phyloP scores from a whole-genome alignment of 2,329 filamentous ascomycete genomes.

The Monosporascus sp. region DNA sequence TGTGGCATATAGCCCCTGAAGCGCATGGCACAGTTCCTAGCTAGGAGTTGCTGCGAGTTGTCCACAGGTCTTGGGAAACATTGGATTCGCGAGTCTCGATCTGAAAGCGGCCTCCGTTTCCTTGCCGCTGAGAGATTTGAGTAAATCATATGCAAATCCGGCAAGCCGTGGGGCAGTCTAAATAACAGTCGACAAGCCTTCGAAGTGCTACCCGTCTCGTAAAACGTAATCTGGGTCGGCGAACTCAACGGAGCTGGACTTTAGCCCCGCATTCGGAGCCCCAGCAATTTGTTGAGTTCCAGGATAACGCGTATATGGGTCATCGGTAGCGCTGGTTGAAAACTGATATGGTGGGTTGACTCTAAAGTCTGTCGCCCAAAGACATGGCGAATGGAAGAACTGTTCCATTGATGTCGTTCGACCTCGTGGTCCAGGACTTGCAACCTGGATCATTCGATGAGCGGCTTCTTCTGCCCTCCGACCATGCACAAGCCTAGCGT shows the following conservation, averaged over 20 bases:
- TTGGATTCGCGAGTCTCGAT: too few relatives aligned
- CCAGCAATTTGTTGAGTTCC: background rate
- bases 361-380: background rate
- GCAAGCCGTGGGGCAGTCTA: too few relatives aligned
- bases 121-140: too few relatives aligned
- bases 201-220: too few relatives aligned
- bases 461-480: conserved; percentile 58
- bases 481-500: conserved; percentile 61
- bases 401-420: background rate
- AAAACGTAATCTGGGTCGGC: background rate
- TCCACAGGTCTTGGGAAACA: background rate
- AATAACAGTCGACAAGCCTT: too few relatives aligned
- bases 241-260: background rate
- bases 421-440: background rate
- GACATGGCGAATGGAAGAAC: background rate
- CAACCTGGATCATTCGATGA: conserved; percentile 49
- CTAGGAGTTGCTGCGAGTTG: background rate
- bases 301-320: background rate
- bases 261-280: background rate
- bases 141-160: too few relatives aligned
- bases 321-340: background rate
- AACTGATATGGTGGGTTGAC: background rate
- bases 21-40: background rate
- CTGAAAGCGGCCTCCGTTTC: too few relatives aligned
- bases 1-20: background rate